Conservation (phyloP, 352 stramenopile species). For the Pythium aquatile region DNA sequence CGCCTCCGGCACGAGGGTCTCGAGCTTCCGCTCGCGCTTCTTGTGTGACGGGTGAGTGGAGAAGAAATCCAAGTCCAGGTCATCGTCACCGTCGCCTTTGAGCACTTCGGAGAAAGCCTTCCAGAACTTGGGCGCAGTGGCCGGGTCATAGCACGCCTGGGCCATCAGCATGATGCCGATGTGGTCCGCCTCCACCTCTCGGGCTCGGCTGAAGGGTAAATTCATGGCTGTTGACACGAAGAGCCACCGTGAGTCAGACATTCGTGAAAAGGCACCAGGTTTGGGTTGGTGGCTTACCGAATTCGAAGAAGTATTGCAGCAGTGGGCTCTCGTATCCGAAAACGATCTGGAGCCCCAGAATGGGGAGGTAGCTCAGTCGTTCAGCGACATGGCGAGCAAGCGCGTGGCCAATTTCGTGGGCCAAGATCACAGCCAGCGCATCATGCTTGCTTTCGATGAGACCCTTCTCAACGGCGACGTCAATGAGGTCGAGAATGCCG, state of each 20-base stretch:
- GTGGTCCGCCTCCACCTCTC: constrained; percentile 68
- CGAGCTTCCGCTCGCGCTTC: constrained; percentile 48
- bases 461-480: constrained; percentile 55
- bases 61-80: constrained; percentile 51
- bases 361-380: constrained; percentile 57
- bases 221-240: constrained; percentile 36
- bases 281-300: constrained; percentile 30
- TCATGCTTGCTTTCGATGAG: constrained; percentile 58
- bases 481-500: constrained; percentile 66
- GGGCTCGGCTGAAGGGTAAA: constrained; percentile 59
- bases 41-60: constrained; percentile 68
- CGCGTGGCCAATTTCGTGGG: constrained; percentile 67
- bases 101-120: constrained; percentile 38
- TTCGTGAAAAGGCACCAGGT: neutral
- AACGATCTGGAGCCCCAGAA: constrained; percentile 42
- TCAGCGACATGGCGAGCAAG: constrained; percentile 63
- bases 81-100: constrained; percentile 29
- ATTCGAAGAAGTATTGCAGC: constrained; percentile 64
- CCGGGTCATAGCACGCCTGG: constrained; percentile 68
- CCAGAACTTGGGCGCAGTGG: constrained; percentile 48
- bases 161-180: constrained; percentile 79
- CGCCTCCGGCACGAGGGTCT: constrained; percentile 42
- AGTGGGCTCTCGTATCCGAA: constrained; percentile 58
- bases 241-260: neutral
- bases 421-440: constrained; percentile 60